phyloP scores from a whole-genome alignment of 2,329 filamentous ascomycete species.

The Fusarium pseudonygamai region DNA sequence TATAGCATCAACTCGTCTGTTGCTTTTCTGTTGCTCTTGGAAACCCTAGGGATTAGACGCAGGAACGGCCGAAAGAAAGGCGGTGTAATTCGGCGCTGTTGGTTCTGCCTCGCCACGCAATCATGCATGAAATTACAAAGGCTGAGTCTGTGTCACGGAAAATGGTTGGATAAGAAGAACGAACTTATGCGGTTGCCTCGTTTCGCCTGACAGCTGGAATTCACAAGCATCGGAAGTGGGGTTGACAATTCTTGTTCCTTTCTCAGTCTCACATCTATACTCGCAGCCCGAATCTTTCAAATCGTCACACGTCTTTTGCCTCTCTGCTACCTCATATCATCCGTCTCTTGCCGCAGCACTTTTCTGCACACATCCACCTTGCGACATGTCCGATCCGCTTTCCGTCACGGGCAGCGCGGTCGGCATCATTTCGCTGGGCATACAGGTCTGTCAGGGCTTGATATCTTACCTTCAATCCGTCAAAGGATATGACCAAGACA shows the following conservation, averaged over 20 bases:
- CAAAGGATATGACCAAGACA: neutral
- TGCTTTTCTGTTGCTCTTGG: accelerated
- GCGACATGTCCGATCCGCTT: neutral
- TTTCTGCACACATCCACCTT: accelerated
- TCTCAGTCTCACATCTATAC: accelerated
- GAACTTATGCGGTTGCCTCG: accelerated
- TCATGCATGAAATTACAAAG: neutral
- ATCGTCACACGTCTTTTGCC: accelerated
- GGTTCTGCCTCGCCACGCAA: neutral
- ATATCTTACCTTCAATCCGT: neutral
- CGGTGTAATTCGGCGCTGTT: accelerated
- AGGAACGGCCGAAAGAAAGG: neutral
- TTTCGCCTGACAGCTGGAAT: accelerated
- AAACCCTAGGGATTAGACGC: accelerated
- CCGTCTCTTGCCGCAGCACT: accelerated
- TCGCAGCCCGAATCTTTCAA: accelerated
- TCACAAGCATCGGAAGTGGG: neutral
- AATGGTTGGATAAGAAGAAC: neutral
- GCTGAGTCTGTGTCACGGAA: neutral
- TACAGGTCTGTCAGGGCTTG: neutral
- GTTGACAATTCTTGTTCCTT: neutral
- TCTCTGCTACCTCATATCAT: accelerated
- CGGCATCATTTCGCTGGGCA: neutral
- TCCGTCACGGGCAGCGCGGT: neutral
- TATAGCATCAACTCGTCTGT: neutral